A percentile compares a stretch with the other conserved stretches of the same genome.
Evolutionary conservation across 2,329 filamentous ascomycete genomes (phyloP).

Genomic region (Sphaerulina populicola): DNA sequence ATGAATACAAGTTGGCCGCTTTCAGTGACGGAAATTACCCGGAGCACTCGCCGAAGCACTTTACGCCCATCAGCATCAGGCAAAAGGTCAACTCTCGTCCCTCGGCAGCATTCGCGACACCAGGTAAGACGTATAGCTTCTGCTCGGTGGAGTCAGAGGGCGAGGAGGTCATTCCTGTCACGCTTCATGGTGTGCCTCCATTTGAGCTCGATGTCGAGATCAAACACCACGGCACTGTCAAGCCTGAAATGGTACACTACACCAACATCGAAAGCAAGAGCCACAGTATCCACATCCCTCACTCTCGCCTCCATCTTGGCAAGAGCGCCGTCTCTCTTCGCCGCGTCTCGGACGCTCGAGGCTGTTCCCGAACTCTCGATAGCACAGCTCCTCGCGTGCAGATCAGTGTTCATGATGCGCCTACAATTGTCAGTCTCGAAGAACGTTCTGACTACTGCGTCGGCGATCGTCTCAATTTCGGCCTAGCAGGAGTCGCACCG

Average conservation of each 20-base stretch:
- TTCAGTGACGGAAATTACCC: slow-evolving; percentile 76
- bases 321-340: slow-evolving; percentile 81
- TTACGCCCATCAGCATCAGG: slow-evolving; percentile 59
- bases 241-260: slow-evolving; percentile 72
- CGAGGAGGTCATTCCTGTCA: slow-evolving; percentile 82
- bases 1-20: slow-evolving; percentile 77
- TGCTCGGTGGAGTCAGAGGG: slow-evolving; percentile 71
- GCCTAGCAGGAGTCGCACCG: slow-evolving; percentile 78
- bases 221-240: slow-evolving; percentile 75
- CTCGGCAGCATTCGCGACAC: slow-evolving; percentile 69
- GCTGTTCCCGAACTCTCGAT: slow-evolving; percentile 73
- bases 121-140: slow-evolving; percentile 90
- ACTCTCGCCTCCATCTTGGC: slow-evolving; percentile 76
- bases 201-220: slow-evolving; percentile 90
- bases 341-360: slow-evolving; percentile 76
- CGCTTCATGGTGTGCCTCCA: slow-evolving; percentile 71
- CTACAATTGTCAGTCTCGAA: slow-evolving; percentile 81
- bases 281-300: slow-evolving; percentile 76
- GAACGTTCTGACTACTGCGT: slow-evolving; percentile 84
- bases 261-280: slow-evolving; percentile 66
- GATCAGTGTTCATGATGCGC: slow-evolving; percentile 86
- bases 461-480: slow-evolving; percentile 87
- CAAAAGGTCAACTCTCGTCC: slow-evolving; percentile 82
- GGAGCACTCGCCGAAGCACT: slow-evolving; percentile 58
- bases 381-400: slow-evolving; percentile 62